Conservation (phyloP, 106 monocot genomes). For the Apostasia shenzhenica region DNA sequence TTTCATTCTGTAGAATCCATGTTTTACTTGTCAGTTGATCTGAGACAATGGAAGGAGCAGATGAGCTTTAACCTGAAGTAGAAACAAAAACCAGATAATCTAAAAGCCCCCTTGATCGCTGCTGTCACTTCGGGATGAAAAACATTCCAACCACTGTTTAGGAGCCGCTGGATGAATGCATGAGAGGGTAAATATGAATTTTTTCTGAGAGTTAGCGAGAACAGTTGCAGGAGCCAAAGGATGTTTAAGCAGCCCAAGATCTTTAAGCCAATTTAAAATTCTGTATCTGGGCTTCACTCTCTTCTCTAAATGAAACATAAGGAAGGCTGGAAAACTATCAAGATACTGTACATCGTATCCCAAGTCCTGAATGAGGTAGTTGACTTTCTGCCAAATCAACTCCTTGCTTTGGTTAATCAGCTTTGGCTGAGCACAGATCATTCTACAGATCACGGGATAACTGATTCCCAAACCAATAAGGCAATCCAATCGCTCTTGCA, state of each 20-base stretch:
- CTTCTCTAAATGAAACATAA: slow-evolving; percentile 85
- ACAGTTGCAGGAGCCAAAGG: slow-evolving; percentile 62
- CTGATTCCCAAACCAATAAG: slow-evolving; percentile 58
- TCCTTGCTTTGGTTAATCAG: slow-evolving; percentile 57
- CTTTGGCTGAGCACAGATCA: slow-evolving; percentile 58
- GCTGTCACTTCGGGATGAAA: slow-evolving; percentile 36
- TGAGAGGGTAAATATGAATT: slow-evolving; percentile 52
- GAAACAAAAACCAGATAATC: neutral
- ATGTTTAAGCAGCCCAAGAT: slow-evolving; percentile 54
- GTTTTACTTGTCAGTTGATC: neutral
- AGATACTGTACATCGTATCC: slow-evolving; percentile 56
- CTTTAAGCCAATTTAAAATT: slow-evolving; percentile 70
- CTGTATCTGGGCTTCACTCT: slow-evolving; percentile 70
- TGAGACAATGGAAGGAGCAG: neutral
- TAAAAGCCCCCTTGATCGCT: slow-evolving; percentile 4
- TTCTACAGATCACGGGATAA: slow-evolving; percentile 49
- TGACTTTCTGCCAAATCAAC: slow-evolving; percentile 44
- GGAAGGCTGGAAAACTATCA: slow-evolving; percentile 54
- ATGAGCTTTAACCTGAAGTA: neutral
- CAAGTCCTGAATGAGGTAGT: slow-evolving; percentile 52
- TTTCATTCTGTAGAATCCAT: neutral
- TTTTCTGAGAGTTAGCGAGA: slow-evolving; percentile 76
- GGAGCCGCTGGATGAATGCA: slow-evolving; percentile 82
- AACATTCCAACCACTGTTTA: slow-evolving; percentile 77
- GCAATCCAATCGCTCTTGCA: slow-evolving; percentile 68